Evolutionary conservation across 2,329 filamentous ascomycete species (phyloP), one percentile per base, ranked within the genome.

Genomic region (Pyrenochaeta sp.): DNA sequence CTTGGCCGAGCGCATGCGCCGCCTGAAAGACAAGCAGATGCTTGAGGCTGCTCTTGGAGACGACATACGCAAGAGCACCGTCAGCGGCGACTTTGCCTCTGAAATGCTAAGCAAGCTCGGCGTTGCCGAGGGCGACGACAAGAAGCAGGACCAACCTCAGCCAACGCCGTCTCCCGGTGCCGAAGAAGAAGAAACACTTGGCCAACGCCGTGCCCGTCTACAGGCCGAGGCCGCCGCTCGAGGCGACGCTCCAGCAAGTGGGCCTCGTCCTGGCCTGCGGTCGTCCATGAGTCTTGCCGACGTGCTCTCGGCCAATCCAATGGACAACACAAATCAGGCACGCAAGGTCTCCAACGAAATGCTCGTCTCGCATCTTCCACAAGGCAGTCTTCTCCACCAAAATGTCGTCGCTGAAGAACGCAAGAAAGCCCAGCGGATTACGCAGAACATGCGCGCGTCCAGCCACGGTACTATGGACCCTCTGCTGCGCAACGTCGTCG

Each of bases 161-260:
- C 68, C 63, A 5, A 48, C 56, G 27, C 54, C 62, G 15, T 58
- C 70, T 2, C 56, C 63, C 3, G 51, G 57, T 14, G 48, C 49
- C 6, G 81, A 83, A 56, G 89, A 88, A 60, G 89, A 92, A 63
- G 91, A 95, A 70, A 94, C 91, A 0, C 80, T 95, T 0, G 91
- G 90, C 9, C 90, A 94, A 72, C 87, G 91, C 10, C 87, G 90
- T 0, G 86, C 86, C 23, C 85, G 91, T 21, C 80, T 95, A 1
- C 90, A 92, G 71, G 86, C 87, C 21, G 87, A 90, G 73, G 87
- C 87, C 6, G 83, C 85, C 23, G 83, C 85, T 4, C 62, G 56
- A 77, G 81, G 36, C 18, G 67, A 72, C 36, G 45, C 57, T 1
- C 60, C 66, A 32, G 49, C 54, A 10, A 40, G 54, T 9, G 71